phyloP scores from a whole-genome alignment of 106 monocot species.

The Apostasia shenzhenica region DNA sequence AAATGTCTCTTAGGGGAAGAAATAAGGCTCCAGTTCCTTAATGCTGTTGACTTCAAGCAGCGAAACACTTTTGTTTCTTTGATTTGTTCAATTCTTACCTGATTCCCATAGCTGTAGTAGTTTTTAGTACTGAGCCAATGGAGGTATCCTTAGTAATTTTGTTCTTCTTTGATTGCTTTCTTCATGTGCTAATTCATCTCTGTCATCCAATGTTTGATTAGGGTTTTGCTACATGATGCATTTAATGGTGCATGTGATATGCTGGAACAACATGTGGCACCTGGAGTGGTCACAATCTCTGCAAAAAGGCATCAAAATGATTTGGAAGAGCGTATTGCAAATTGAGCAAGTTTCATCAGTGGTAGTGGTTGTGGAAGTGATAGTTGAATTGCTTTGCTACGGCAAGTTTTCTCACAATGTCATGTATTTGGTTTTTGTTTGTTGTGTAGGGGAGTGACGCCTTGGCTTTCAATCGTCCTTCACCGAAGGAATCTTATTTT shows the following conservation, averaged over 20 bases:
- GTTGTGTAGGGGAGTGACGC: too few species aligned
- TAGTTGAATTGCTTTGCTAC: too few species aligned
- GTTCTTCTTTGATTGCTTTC: not conserved
- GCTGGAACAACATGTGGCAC: constrained; percentile 32
- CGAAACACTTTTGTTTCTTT: too few species aligned
- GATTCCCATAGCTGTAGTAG: not conserved
- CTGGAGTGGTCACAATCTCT: constrained; percentile 28
- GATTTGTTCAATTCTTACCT: too few species aligned
- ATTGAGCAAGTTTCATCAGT: too few species aligned
- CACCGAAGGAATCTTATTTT: too few species aligned
- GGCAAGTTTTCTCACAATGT: too few species aligned
- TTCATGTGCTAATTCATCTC: too few species aligned
- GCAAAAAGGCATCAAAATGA: constrained; percentile 14
- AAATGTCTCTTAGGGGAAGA: not conserved
- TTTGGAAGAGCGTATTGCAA: too few species aligned
- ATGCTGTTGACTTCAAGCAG: not conserved
- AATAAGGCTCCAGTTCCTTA: not conserved
- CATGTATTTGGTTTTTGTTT: too few species aligned
- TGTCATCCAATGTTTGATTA: not conserved
- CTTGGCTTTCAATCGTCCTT: too few species aligned
- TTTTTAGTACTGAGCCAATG: not conserved
- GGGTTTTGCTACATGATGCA: constrained; percentile 72
- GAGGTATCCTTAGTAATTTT: not conserved
- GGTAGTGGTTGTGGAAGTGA: too few species aligned
- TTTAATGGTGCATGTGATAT: constrained; percentile 47